phyloP scores from a whole-genome alignment of 2,329 filamentous ascomycete species.

The Corinectria fuckeliana region DNA sequence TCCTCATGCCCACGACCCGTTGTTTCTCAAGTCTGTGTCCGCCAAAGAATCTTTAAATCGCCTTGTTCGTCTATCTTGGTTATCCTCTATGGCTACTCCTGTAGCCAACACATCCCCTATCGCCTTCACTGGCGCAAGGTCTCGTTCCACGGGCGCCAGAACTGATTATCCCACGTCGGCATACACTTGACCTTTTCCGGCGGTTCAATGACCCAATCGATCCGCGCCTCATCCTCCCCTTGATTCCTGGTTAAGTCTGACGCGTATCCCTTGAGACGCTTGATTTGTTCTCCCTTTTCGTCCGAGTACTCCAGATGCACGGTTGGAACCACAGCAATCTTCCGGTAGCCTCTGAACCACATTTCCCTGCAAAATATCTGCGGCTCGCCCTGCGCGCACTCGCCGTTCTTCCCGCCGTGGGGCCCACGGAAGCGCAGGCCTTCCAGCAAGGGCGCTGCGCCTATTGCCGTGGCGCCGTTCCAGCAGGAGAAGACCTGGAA shows the following conservation, averaged over 20 bases:
- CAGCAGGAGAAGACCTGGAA: constrained; percentile 68
- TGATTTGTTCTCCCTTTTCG: constrained; percentile 52
- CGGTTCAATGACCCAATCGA: constrained; percentile 53
- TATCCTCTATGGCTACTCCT: background rate
- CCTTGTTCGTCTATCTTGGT: background rate
- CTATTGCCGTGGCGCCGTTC: constrained; percentile 62
- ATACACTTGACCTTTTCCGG: constrained; percentile 58
- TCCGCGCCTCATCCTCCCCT: constrained; percentile 35
- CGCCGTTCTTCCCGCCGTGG: constrained; percentile 36
- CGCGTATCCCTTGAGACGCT: constrained; percentile 57
- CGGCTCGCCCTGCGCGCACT: constrained; percentile 63
- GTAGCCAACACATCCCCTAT: background rate
- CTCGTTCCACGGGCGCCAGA: constrained; percentile 48
- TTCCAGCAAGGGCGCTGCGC: constrained; percentile 53
- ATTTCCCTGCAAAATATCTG: constrained; percentile 64
- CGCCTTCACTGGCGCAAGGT: constrained; percentile 9
- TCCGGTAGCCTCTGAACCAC: constrained; percentile 56
- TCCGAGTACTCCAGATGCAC: constrained; percentile 63
- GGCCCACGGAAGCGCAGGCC: constrained; percentile 53
- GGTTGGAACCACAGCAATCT: constrained; percentile 61
- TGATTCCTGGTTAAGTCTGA: constrained; percentile 42
- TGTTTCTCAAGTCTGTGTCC: no score
- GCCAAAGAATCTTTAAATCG: no score
- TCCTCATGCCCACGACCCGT: no score
- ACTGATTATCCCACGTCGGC: constrained; percentile 49